Evolutionary conservation across 305 asterid species (phyloP).

Genomic region (Stenogyne calaminthoides): DNA sequence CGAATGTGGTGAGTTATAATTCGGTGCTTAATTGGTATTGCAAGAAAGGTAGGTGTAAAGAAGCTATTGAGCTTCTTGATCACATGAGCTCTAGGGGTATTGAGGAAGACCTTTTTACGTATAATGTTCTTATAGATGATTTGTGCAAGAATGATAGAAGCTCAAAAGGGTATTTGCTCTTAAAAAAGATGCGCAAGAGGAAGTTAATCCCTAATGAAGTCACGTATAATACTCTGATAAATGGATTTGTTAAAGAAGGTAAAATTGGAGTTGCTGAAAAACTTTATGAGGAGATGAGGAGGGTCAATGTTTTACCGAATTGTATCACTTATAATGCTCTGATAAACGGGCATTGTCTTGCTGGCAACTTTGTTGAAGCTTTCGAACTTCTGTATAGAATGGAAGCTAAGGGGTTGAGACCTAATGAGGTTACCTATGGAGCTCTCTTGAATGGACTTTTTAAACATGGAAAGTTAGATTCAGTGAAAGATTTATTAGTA

Average conservation of each 20-base stretch:
- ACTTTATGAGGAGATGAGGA: constrained; percentile 71
- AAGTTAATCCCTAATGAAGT: constrained; percentile 67
- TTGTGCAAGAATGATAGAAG: constrained; percentile 66
- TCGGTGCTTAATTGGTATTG: constrained; percentile 80
- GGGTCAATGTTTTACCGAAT: constrained; percentile 58
- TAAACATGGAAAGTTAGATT: constrained; percentile 62
- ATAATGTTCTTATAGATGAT: constrained; percentile 73
- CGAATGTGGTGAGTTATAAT: constrained; percentile 76
- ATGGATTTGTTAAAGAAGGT: constrained; percentile 82
- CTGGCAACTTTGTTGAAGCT: constrained; percentile 65
- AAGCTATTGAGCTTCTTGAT: constrained; percentile 68
- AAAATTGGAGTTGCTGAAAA: constrained; percentile 61
- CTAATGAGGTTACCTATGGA: constrained; percentile 77
- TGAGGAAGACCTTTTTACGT: constrained; percentile 73
- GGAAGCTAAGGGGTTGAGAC: constrained; percentile 58
- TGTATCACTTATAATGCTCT: constrained; percentile 67
- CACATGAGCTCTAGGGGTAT: constrained; percentile 74
- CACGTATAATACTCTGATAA: constrained; percentile 79
- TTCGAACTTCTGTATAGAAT: constrained; percentile 59
- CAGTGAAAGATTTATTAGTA: constrained; percentile 53
- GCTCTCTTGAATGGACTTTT: constrained; percentile 78
- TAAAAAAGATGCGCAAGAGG: constrained; percentile 69
- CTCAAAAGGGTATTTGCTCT: constrained; percentile 71
- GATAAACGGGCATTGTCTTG: constrained; percentile 70
- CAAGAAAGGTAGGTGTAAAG: constrained; percentile 73